Base-by-base conservation (phyloP, 139 green algal species). In the Axilococcus clingmanii region DNA sequence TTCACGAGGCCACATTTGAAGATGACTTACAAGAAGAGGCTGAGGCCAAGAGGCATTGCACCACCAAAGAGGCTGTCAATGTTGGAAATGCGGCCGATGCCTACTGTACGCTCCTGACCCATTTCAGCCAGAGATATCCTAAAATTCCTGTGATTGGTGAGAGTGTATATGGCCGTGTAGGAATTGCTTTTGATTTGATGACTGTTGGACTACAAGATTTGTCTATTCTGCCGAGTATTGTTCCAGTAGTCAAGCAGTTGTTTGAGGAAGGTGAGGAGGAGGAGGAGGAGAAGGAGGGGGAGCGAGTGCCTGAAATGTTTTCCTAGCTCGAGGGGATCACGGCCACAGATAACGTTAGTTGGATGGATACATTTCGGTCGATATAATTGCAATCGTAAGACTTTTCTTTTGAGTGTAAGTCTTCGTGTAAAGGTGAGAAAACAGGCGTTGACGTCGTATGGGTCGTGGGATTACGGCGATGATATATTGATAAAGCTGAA, bases 1-100 rank as follows among this genome's bases (percentile, higher is more conserved):
- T 99, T 6, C 93, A 99, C 60, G 93, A 99, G 65, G 91, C 91
- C 5, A 97, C 92, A 0, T 99, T 99, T 63, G 92, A 97, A 48
- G 78, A 96, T 49, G 72, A 64, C 1, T 72, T 97, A 69, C 19
- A 48, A 24, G 58, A 75, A 22, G 92, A 97, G 48, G 93, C 93
- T 7, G 7, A 77, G 3, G 68, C 66, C 27, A 97, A 97, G 78
- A 63, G 64, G 24, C 93, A 99, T 76, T 88, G 70, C 70, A 91
- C 85, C 22, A 91, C 76, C 4, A 51, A 54, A 11, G 89, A 97
- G 55, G 93, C 89, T 24, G 55, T 99, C 23, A 34, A 62, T 20
- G 61, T 78, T 4, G 82, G 79, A 14, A 32, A 41, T 29, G 55
- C 76, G 44, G 78, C 87, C 12, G 65, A 76, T 4, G 91, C 75